phyloP scores from a whole-genome alignment of 257 asterid genomes.

The Ocimum tenuiflorum region DNA sequence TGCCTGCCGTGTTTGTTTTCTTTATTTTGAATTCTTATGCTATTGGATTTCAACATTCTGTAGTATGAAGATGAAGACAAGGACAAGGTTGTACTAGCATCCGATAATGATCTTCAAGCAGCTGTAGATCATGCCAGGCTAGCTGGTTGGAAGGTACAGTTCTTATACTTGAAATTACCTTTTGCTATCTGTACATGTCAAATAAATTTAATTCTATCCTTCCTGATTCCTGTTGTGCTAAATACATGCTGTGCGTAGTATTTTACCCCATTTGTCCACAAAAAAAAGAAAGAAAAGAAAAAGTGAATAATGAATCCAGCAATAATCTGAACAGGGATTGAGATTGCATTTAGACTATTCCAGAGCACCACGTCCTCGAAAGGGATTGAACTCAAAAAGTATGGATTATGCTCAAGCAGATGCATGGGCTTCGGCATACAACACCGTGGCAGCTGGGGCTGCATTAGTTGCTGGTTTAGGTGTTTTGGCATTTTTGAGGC shows the following conservation, averaged over 20 bases:
- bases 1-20: not conserved
- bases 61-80: slow-evolving; percentile 97
- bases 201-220: not conserved
- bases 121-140: slow-evolving; percentile 91
- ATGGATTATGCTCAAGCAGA: slow-evolving; percentile 61
- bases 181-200: not conserved
- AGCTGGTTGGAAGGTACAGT: slow-evolving; percentile 87
- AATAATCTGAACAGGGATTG: slow-evolving; percentile 52
- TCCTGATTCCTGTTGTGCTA: not conserved
- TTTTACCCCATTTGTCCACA: no score
- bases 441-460: slow-evolving; percentile 90
- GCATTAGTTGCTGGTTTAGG: slow-evolving; percentile 88
- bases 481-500: slow-evolving; percentile 61
- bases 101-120: slow-evolving; percentile 83
- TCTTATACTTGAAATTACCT: not conserved
- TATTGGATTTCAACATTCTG: slow-evolving; percentile 8
- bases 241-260: not conserved
- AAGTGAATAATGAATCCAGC: not conserved
- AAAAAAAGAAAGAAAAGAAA: no score
- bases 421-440: slow-evolving; percentile 95
- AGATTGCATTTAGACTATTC: slow-evolving; percentile 73
- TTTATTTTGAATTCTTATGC: slow-evolving; percentile 11
- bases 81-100: slow-evolving; percentile 82
- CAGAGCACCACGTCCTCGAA: slow-evolving; percentile 35
- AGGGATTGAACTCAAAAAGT: slow-evolving; percentile 33